Percentiles rank a stretch among this genome's conserved stretches.
phyloP scores from a whole-genome alignment of 208 protist species.

The Leishmania aethiopica region DNA sequence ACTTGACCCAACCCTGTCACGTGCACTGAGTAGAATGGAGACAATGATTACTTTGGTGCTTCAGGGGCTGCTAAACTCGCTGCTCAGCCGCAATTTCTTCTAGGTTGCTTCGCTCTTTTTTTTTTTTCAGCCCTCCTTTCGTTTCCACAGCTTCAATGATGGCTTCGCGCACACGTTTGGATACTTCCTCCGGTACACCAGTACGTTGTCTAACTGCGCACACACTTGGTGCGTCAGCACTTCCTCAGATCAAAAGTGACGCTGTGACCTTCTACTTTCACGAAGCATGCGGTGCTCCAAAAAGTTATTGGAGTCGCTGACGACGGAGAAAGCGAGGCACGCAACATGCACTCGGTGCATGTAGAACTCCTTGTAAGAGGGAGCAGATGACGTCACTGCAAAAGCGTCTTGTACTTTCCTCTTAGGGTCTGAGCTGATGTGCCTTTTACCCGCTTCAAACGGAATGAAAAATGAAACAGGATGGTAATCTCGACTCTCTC shows the following conservation, averaged over 20 bases:
- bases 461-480: not conserved
- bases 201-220: not conserved
- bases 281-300: not conserved
- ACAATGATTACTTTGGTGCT: not conserved
- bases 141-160: not conserved
- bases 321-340: not conserved
- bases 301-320: not conserved
- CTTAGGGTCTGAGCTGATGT: not conserved
- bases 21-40: not conserved
- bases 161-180: not conserved
- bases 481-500: not conserved
- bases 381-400: not conserved
- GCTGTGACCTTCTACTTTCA: constrained; percentile 7
- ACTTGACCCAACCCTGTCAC: not conserved
- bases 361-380: not conserved
- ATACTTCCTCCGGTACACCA: not conserved
- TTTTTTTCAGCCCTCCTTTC: not conserved
- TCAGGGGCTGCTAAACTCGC: not conserved
- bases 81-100: not conserved
- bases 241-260: not conserved
- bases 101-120: not conserved
- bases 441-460: not conserved
- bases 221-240: not conserved
- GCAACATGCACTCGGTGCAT: not conserved
- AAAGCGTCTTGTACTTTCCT: not conserved